A percentile compares a stretch with the other conserved stretches of the same genome.
Conservation (phyloP, 371 early-diverging fungal species). For the Sporodiniella umbellata region DNA sequence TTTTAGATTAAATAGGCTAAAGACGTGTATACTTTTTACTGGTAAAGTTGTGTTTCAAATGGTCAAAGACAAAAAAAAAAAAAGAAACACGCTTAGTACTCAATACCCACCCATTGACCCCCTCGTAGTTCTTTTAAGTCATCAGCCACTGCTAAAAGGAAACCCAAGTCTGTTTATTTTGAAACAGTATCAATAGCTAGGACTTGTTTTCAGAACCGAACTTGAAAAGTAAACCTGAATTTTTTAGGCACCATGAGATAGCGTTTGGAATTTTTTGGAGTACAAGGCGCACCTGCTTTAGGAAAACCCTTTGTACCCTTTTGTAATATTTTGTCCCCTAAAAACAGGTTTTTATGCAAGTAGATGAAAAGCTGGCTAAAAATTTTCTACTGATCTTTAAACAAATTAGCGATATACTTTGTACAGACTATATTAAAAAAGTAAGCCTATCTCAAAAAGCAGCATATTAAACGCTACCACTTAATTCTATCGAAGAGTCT, state of each 20-base stretch:
- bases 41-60: too few species aligned
- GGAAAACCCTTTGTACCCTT: not conserved
- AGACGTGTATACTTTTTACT: not conserved
- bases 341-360: not conserved
- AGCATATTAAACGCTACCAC: not conserved
- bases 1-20: too few species aligned
- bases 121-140: too few species aligned
- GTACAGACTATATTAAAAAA: not conserved
- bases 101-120: too few species aligned
- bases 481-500: constrained; percentile 2
- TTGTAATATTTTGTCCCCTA: not conserved
- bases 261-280: constrained; percentile 6
- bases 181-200: constrained; percentile 1
- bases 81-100: too few species aligned
- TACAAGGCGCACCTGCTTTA: constrained; percentile 1
- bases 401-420: not conserved
- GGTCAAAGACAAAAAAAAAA: too few species aligned
- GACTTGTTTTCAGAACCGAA: constrained; percentile 1
- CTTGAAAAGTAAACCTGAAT: constrained; percentile 5
- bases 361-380: too few species aligned
- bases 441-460: constrained; percentile 1
- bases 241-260: not conserved
- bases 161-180: not conserved
- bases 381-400: too few species aligned
- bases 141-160: not conserved